Conservation (phyloP, 345 rosid species). For the Brassica rapa region DNA sequence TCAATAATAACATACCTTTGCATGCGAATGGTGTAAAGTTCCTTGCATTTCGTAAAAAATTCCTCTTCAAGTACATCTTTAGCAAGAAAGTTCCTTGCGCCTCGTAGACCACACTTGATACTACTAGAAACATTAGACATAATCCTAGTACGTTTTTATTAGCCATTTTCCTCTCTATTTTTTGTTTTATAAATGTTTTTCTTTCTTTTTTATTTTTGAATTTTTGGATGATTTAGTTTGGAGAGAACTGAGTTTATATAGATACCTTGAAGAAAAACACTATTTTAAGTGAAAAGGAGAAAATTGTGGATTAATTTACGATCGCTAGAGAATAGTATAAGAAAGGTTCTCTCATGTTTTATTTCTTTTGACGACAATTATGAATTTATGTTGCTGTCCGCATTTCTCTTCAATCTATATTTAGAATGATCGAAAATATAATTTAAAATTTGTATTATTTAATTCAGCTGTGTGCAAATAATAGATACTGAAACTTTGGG, state of each 20-base stretch:
- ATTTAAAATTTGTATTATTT: not conserved
- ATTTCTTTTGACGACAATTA: not conserved
- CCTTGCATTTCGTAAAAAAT: not conserved
- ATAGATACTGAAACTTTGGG: not conserved
- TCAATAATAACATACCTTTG: slow-evolving; percentile 16
- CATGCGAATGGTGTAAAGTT: slow-evolving; percentile 26
- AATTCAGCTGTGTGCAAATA: not conserved
- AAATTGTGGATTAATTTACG: slow-evolving; percentile 22
- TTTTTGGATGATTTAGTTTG: not conserved
- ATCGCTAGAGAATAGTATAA: slow-evolving; percentile 17
- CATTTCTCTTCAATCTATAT: slow-evolving; percentile 31
- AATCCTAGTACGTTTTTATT: slow-evolving; percentile 24
- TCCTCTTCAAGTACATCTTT: slow-evolving; percentile 18
- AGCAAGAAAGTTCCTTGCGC: slow-evolving; percentile 33
- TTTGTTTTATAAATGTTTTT: not conserved
- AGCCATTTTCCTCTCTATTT: not conserved
- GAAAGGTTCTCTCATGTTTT: not conserved
- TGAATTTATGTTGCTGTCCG: slow-evolving; percentile 11
- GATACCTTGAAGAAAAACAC: not conserved
- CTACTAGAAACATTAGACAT: slow-evolving; percentile 29
- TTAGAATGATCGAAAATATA: slow-evolving; percentile 4
- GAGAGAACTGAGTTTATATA: slow-evolving; percentile 18
- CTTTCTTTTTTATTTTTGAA: not conserved
- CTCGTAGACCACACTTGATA: slow-evolving; percentile 34
- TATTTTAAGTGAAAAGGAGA: slow-evolving; percentile 24